A percentile compares a stretch with the other conserved stretches of the same genome.
These are phyloP conservation scores for Caryopteris hybrid DNA, from an alignment of 305 asterid species.

Conservation along the genomic window DNA sequence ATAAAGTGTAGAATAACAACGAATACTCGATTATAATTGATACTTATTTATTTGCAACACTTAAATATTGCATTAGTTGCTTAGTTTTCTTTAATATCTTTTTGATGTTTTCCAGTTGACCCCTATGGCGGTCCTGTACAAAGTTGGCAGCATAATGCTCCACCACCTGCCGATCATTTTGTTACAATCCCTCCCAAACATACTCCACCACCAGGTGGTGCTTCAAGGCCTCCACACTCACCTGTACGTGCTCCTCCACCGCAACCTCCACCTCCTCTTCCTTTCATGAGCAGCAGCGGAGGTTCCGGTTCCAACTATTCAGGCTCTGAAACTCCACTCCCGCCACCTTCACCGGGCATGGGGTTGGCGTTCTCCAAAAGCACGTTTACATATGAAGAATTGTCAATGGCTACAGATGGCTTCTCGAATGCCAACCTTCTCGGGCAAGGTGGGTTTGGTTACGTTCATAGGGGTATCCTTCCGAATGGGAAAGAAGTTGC, in stretches of 20 bases:
- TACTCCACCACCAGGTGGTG: conserved; percentile 31
- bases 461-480: conserved; percentile 80
- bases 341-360: conserved; percentile 79
- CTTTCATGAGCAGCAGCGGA: conserved; percentile 64
- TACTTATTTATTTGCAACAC: background rate
- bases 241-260: conserved; percentile 25
- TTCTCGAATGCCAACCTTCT: conserved; percentile 87
- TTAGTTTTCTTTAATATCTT: conserved; percentile 1
- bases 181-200: conserved; percentile 58
- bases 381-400: conserved; percentile 70
- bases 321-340: conserved; percentile 49
- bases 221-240: conserved; percentile 34
- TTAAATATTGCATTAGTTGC: background rate
- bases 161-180: conserved; percentile 46
- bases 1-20: background rate
- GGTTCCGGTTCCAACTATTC: conserved; percentile 88
- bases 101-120: conserved; percentile 40
- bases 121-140: conserved; percentile 53
- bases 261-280: conserved; percentile 47
- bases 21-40: no score
- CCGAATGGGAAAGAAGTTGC: conserved; percentile 93
- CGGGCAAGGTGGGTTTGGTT: conserved; percentile 97
- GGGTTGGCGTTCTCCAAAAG: conserved; percentile 68
- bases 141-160: conserved; percentile 68
- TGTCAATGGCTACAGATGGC: conserved; percentile 87